Conservation (phyloP, 2,329 filamentous ascomycete species). For the Colletotrichum higginsianum region DNA sequence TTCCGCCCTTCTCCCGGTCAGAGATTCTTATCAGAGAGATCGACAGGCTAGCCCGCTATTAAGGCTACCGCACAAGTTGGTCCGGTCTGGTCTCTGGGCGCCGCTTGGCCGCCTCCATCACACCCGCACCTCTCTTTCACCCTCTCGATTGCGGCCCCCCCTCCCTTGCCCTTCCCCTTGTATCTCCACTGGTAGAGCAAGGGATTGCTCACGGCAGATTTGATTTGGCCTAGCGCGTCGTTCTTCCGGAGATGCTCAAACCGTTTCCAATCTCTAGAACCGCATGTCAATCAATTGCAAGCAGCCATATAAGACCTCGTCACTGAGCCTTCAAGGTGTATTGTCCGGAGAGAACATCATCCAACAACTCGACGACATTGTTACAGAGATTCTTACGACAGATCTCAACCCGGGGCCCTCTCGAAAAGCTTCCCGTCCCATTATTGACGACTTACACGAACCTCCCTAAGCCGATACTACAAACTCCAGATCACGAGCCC, state of each 20-base stretch:
- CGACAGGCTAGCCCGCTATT: constrained; percentile 35
- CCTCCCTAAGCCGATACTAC: not conserved
- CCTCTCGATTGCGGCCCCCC: constrained; percentile 13
- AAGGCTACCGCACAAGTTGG: constrained; percentile 36
- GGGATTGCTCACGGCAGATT: constrained; percentile 37
- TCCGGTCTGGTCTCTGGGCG: constrained; percentile 22
- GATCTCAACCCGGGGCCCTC: not conserved
- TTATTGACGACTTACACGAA: constrained; percentile 10
- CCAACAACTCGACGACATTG: constrained; percentile 1
- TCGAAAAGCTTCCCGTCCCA: not conserved
- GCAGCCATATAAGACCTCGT: constrained; percentile 33
- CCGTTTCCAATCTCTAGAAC: constrained; percentile 11
- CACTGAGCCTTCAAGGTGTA: not conserved
- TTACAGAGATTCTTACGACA: not conserved
- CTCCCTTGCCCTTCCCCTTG: constrained; percentile 28
- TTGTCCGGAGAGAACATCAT: not conserved
- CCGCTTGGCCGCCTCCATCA: constrained; percentile 33
- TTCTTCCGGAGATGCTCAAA: constrained; percentile 40
- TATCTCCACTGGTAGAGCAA: constrained; percentile 33
- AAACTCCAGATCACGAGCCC: not conserved
- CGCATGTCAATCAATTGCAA: constrained; percentile 18
- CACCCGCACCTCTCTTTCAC: constrained; percentile 20
- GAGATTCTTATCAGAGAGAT: constrained; percentile 37
- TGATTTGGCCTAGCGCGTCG: constrained; percentile 36
- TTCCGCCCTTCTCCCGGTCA: constrained; percentile 26